Evolutionary conservation across 768 basidiomycete genomes (phyloP).

Genomic region (Lentinula detonsa): DNA sequence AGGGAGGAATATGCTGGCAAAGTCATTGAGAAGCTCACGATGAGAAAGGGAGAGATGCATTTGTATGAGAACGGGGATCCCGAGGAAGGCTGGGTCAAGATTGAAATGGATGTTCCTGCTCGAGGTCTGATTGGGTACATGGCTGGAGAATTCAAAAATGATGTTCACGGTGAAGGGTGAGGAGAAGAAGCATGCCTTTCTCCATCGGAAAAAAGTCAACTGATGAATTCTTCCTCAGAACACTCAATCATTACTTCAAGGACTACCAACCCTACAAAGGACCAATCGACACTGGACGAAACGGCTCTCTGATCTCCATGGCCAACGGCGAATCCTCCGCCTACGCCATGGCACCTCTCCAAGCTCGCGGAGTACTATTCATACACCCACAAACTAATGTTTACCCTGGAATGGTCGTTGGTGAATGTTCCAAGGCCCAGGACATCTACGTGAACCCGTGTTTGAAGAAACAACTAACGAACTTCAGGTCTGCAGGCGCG

Average conservation of each 20-base stretch:
- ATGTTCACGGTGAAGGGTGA: conserved; percentile 45
- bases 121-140: conserved; percentile 46
- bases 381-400: conserved; percentile 38
- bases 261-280: conserved; percentile 39
- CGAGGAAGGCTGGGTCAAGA: conserved; percentile 33
- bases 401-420: conserved; percentile 47
- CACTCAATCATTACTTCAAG: conserved; percentile 50
- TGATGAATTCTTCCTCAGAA: conserved; percentile 18
- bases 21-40: conserved; percentile 46
- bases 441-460: conserved; percentile 44
- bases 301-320: conserved; percentile 44
- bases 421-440: conserved; percentile 39
- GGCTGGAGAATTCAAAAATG: conserved; percentile 47
- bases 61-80: conserved; percentile 38
- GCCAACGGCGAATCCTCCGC: conserved; percentile 36
- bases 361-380: conserved; percentile 41
- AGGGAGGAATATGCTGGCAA: conserved; percentile 40
- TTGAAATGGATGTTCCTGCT: conserved; percentile 43
- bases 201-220: neutral
- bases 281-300: conserved; percentile 39
- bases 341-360: conserved; percentile 44
- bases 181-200: conserved; percentile 1
- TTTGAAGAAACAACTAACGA: conserved; percentile 44
- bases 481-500: conserved; percentile 41
- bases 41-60: conserved; percentile 42